Conservation (phyloP, 345 rosid genomes). For the Linum tenue region DNA sequence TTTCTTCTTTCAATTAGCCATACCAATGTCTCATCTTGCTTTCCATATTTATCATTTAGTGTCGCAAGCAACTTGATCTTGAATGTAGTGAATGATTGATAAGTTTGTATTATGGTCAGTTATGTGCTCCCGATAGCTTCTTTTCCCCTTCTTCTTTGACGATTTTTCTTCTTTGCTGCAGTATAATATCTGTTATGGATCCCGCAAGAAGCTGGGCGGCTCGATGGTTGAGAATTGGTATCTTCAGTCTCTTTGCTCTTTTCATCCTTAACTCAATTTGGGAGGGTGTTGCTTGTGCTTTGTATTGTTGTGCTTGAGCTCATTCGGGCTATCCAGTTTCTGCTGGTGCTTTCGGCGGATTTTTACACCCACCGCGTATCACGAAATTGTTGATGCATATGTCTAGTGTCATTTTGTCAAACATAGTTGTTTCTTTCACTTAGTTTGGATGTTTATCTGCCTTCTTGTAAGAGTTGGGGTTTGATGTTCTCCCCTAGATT, state of each 20-base stretch:
- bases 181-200: constrained; percentile 94
- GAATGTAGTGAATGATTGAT: no score
- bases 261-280: no score
- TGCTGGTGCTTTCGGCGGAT: no score
- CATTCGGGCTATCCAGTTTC: no score
- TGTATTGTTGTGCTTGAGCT: no score
- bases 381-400: no score
- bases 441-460: not conserved
- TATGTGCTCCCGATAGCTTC: not conserved
- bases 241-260: constrained; percentile 2
- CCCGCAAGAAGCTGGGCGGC: constrained; percentile 96
- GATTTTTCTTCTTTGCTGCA: constrained; percentile 10
- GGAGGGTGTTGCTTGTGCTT: no score
- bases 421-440: not conserved
- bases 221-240: constrained; percentile 93
- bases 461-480: not conserved
- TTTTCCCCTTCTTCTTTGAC: not conserved
- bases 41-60: no score
- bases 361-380: no score
- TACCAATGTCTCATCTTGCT: no score
- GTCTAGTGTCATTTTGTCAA: no score
- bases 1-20: no score
- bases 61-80: not conserved
- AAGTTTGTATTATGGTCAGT: not conserved
- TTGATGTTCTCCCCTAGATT: not conserved